A percentile compares a stretch with the other conserved stretches of the same genome.
Evolutionary conservation across 2,329 filamentous ascomycete genomes (phyloP).

Genomic region (Sporothrix brasiliensis): DNA sequence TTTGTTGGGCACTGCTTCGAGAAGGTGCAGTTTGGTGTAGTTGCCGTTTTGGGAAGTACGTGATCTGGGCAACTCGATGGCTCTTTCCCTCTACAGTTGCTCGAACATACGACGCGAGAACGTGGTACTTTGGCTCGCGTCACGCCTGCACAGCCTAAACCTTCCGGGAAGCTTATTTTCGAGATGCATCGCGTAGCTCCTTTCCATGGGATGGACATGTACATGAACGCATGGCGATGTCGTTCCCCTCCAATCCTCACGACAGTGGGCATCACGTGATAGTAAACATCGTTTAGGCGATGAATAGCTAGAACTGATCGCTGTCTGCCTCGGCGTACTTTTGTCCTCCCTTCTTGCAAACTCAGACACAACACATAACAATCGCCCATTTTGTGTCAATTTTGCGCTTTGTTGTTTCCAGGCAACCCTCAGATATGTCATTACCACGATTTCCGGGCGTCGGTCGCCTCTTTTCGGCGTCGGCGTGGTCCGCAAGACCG

Average conservation of each 20-base stretch:
- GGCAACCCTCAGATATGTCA: not conserved
- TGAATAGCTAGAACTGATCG: not conserved
- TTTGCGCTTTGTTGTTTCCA: not conserved
- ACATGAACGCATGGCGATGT: not conserved
- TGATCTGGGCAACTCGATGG: not conserved
- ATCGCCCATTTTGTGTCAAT: not conserved
- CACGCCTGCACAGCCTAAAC: not conserved
- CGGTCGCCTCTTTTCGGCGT: not conserved
- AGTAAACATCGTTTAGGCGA: conserved; percentile 16
- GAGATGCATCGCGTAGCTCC: not conserved
- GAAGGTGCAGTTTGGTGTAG: conserved; percentile 12
- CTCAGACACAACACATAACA: not conserved
- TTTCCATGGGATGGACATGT: not conserved
- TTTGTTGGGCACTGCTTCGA: not conserved
- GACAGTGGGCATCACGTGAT: conserved; percentile 28
- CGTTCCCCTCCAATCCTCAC: not conserved
- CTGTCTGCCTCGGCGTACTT: not conserved
- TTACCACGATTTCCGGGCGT: not conserved
- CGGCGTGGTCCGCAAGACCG: not conserved
- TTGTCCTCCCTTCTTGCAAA: not conserved
- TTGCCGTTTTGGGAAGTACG: conserved; percentile 29
- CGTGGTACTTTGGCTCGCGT: not conserved
- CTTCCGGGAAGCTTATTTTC: not conserved
- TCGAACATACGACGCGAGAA: not conserved
- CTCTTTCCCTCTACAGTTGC: not conserved